Conservation (phyloP, 2,329 filamentous ascomycete species). For the Cercospora nicotianae region DNA sequence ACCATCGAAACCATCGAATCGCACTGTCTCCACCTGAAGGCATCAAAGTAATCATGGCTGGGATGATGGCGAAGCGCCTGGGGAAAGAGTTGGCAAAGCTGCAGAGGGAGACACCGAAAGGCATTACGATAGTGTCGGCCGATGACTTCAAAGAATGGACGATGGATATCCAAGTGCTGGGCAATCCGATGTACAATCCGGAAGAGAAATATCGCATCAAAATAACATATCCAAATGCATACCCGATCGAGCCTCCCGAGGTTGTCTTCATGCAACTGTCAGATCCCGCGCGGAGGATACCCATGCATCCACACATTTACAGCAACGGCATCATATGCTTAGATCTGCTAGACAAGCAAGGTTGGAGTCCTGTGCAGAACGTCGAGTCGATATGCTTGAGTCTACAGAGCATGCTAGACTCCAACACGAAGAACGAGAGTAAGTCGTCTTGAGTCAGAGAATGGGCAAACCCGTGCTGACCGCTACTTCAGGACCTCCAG, state of each 20-base stretch:
- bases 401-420: slow-evolving; percentile 96
- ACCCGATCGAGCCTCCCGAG: slow-evolving; percentile 95
- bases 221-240: slow-evolving; percentile 79
- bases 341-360: slow-evolving; percentile 80
- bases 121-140: slow-evolving; percentile 76
- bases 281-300: slow-evolving; percentile 61
- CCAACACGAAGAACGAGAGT: slow-evolving; percentile 87
- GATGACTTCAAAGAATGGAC: slow-evolving; percentile 87
- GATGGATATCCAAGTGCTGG: slow-evolving; percentile 87
- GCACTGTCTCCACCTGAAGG: neutral
- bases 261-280: slow-evolving; percentile 76
- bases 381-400: slow-evolving; percentile 97
- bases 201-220: slow-evolving; percentile 79
- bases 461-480: neutral
- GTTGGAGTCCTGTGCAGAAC: slow-evolving; percentile 96
- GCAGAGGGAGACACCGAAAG: slow-evolving; percentile 59
- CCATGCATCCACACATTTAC: slow-evolving; percentile 97
- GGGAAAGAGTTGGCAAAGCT: slow-evolving; percentile 60
- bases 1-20: neutral
- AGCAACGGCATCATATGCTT: slow-evolving; percentile 98
- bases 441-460: slow-evolving; percentile 14
- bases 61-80: slow-evolving; percentile 43
- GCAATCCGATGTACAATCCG: slow-evolving; percentile 81
- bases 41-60: slow-evolving; percentile 31
- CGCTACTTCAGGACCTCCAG: slow-evolving; percentile 60